Evolutionary conservation across 176 grass and related monocot species (phyloP).

Genomic region (Hsuehochloa calcarea): DNA sequence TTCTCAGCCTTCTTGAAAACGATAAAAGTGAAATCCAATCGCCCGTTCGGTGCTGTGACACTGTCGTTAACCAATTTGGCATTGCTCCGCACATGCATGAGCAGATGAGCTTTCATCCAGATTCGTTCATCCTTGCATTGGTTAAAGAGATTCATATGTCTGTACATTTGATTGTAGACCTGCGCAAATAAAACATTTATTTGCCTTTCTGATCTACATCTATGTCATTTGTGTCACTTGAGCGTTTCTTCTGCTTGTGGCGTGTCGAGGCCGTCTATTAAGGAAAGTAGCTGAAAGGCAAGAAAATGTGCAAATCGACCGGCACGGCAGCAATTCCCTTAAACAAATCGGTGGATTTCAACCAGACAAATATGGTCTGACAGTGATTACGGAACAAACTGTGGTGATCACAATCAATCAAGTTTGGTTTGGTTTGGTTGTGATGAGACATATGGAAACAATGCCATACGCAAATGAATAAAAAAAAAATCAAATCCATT

Average conservation of each 20-base stretch:
- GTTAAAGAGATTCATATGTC: background rate
- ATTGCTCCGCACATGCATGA: background rate
- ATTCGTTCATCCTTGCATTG: background rate
- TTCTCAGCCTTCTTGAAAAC: background rate
- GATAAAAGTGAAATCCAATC: background rate
- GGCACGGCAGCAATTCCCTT: slow-evolving; percentile 11
- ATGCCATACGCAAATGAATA: background rate
- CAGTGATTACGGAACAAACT: slow-evolving; percentile 17
- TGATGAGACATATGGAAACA: background rate
- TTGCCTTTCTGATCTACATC: background rate
- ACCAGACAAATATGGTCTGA: background rate
- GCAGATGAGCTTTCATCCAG: background rate
- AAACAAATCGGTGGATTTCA: slow-evolving; percentile 25
- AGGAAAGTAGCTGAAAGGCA: background rate
- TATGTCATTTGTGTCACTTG: background rate
- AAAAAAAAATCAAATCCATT: background rate
- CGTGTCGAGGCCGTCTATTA: background rate
- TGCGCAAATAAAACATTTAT: no score
- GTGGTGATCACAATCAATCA: slow-evolving; percentile 4
- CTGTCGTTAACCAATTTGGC: background rate
- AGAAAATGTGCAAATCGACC: background rate
- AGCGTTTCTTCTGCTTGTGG: background rate
- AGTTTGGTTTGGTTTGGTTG: background rate
- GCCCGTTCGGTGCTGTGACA: background rate
- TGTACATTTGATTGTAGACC: background rate